These are phyloP conservation scores for Epichloe amarillans DNA, from an alignment of 2,329 filamentous ascomycete species.

Conservation along the genomic window DNA sequence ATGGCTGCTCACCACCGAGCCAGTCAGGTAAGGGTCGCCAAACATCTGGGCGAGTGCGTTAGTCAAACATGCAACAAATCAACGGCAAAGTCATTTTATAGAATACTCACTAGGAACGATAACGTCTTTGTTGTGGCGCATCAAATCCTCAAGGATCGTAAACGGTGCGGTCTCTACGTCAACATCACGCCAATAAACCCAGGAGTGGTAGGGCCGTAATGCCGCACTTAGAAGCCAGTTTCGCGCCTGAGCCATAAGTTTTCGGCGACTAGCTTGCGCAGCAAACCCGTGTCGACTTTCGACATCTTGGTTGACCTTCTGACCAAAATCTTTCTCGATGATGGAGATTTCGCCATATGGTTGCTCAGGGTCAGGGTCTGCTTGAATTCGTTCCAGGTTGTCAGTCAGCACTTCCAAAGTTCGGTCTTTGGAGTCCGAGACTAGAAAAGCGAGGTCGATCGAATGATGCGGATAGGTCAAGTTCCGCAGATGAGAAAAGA, in stretches of 20 bases:
- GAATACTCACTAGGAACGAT: conserved; percentile 82
- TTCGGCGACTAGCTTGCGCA: conserved; percentile 82
- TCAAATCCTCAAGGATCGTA: conserved; percentile 92
- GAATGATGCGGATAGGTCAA: conserved; percentile 95
- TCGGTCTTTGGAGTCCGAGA: conserved; percentile 91
- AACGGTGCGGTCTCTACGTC: conserved; percentile 96
- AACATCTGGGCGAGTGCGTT: conserved; percentile 49
- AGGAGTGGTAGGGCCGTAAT: conserved; percentile 86
- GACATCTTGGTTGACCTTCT: conserved; percentile 94
- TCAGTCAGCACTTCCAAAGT: conserved; percentile 66
- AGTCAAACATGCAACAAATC: conserved; percentile 11
- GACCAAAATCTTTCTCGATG: conserved; percentile 97
- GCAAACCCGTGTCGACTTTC: conserved; percentile 96
- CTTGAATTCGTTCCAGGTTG: conserved; percentile 67
- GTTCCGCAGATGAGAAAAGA: conserved; percentile 94
- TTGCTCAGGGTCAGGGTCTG: conserved; percentile 62
- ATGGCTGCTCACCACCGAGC: conserved; percentile 96
- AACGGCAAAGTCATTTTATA: not conserved
- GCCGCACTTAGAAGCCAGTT: conserved; percentile 96
- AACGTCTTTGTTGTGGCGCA: conserved; percentile 97
- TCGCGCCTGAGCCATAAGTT: conserved; percentile 93
- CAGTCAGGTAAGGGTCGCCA: conserved; percentile 98
- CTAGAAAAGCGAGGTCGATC: conserved; percentile 90
- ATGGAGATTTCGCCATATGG: conserved; percentile 94
- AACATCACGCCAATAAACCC: conserved; percentile 99